Conservation (phyloP, 1,284 basidiomycete genomes). For the Fomitopsis betulina region DNA sequence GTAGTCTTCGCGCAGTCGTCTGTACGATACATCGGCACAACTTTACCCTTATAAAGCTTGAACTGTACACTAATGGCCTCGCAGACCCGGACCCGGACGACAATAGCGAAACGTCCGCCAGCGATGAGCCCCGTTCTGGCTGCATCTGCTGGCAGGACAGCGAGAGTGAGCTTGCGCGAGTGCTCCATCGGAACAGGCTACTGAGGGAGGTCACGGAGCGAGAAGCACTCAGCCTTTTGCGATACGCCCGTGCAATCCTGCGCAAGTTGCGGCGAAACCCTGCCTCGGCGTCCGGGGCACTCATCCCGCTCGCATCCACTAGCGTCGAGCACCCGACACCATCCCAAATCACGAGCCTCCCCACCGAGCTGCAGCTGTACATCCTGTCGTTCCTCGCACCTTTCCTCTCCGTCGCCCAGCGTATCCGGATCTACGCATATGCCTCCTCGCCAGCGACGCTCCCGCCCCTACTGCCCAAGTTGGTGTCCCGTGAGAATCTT, state of each 20-base stretch:
- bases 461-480: slow-evolving; percentile 39
- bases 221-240: slow-evolving; percentile 49
- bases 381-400: slow-evolving; percentile 58
- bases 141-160: slow-evolving; percentile 31
- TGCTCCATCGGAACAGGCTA: slow-evolving; percentile 44
- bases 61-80: slow-evolving; percentile 46
- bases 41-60: slow-evolving; percentile 44
- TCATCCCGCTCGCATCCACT: slow-evolving; percentile 12
- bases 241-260: slow-evolving; percentile 46
- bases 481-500: slow-evolving; percentile 24
- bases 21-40: slow-evolving; percentile 43
- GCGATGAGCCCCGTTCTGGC: slow-evolving; percentile 13
- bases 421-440: slow-evolving; percentile 49
- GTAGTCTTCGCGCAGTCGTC: slow-evolving; percentile 41
- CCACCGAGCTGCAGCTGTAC: slow-evolving; percentile 55
- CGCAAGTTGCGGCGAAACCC: slow-evolving; percentile 24
- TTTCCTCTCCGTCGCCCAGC: slow-evolving; percentile 51
- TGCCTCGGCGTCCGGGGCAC: not conserved
- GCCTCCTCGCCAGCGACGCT: slow-evolving; percentile 51
- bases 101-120: slow-evolving; percentile 17
- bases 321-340: slow-evolving; percentile 8
- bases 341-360: slow-evolving; percentile 42
- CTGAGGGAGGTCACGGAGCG: slow-evolving; percentile 41
- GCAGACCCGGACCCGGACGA: slow-evolving; percentile 5
- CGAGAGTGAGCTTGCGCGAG: slow-evolving; percentile 33